phyloP scores from a whole-genome alignment of 2,329 filamentous ascomycete species.

The Aspergillus piperis region DNA sequence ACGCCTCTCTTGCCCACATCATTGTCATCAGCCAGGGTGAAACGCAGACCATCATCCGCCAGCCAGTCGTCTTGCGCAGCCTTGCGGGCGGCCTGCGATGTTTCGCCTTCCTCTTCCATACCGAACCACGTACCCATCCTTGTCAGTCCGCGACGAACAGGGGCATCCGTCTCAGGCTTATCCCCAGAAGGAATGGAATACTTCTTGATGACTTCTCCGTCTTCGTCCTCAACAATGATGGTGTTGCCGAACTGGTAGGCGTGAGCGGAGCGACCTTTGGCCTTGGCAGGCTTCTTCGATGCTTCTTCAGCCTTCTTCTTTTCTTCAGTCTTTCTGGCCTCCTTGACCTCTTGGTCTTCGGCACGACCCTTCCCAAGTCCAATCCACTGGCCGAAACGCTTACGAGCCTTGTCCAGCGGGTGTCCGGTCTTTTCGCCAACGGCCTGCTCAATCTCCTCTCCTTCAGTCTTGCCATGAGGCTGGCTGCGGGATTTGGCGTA shows the following conservation, averaged over 20 bases:
- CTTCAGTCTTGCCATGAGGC: slow-evolving; percentile 47
- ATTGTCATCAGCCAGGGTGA: slow-evolving; percentile 57
- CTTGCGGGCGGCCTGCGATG: slow-evolving; percentile 32
- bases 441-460: slow-evolving; percentile 44
- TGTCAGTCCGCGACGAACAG: slow-evolving; percentile 54
- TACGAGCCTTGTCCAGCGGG: slow-evolving; percentile 46
- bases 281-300: slow-evolving; percentile 25
- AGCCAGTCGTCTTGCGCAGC: slow-evolving; percentile 35
- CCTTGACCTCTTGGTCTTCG: slow-evolving; percentile 27
- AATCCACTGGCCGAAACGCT: slow-evolving; percentile 50
- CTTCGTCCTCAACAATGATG: slow-evolving; percentile 70
- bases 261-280: slow-evolving; percentile 58
- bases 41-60: slow-evolving; percentile 58
- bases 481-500: slow-evolving; percentile 50
- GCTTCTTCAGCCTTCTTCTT: slow-evolving; percentile 23
- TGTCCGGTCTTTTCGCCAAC: slow-evolving; percentile 37
- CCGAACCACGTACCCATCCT: slow-evolving; percentile 64
- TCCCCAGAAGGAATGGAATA: slow-evolving; percentile 59
- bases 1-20: slow-evolving; percentile 39
- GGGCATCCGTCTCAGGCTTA: slow-evolving; percentile 35
- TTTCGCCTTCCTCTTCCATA: slow-evolving; percentile 37
- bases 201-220: slow-evolving; percentile 69
- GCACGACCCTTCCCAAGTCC: slow-evolving; percentile 41
- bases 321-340: slow-evolving; percentile 23
- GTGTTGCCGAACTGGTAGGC: slow-evolving; percentile 70